Percentiles rank a stretch among this genome's conserved stretches.
Evolutionary conservation across 2,329 filamentous ascomycete species (phyloP).

Genomic region (Botrytis tulipae): DNA sequence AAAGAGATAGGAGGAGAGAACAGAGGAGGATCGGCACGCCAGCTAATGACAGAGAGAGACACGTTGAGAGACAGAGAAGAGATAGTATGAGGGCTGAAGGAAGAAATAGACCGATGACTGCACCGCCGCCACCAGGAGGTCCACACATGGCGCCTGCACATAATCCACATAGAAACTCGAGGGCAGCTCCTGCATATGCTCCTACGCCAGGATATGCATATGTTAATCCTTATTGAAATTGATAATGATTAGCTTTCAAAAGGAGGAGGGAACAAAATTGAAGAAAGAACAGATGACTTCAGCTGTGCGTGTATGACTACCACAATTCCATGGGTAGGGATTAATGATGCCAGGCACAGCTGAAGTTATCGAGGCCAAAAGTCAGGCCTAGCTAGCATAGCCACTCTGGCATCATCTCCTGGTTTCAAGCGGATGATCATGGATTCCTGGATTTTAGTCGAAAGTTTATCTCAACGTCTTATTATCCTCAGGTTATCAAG

Average conservation of each 20-base stretch:
- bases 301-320: neutral
- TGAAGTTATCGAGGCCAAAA: slow-evolving; percentile 9
- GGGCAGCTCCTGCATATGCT: slow-evolving; percentile 15
- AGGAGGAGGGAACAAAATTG: neutral
- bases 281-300: slow-evolving; percentile 4
- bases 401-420: slow-evolving; percentile 2
- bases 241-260: neutral
- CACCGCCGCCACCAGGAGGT: slow-evolving; percentile 23
- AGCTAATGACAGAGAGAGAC: slow-evolving; percentile 14
- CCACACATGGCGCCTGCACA: slow-evolving; percentile 16
- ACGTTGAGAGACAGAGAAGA: slow-evolving; percentile 19
- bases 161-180: slow-evolving; percentile 9
- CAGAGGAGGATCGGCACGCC: slow-evolving; percentile 22
- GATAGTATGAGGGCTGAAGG: slow-evolving; percentile 23
- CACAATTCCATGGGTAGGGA: slow-evolving; percentile 1
- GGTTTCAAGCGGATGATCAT: neutral
- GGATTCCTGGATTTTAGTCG: neutral
- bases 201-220: slow-evolving; percentile 26
- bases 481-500: neutral
- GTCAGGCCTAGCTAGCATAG: slow-evolving; percentile 1
- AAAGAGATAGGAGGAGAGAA: slow-evolving; percentile 23
- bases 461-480: neutral
- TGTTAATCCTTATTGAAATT: slow-evolving; percentile 22
- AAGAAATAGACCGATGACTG: slow-evolving; percentile 20
- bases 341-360: slow-evolving; percentile 12